Base-by-base conservation (phyloP, 2,329 filamentous ascomycete species). In the Pseudocercospora macadamiae region DNA sequence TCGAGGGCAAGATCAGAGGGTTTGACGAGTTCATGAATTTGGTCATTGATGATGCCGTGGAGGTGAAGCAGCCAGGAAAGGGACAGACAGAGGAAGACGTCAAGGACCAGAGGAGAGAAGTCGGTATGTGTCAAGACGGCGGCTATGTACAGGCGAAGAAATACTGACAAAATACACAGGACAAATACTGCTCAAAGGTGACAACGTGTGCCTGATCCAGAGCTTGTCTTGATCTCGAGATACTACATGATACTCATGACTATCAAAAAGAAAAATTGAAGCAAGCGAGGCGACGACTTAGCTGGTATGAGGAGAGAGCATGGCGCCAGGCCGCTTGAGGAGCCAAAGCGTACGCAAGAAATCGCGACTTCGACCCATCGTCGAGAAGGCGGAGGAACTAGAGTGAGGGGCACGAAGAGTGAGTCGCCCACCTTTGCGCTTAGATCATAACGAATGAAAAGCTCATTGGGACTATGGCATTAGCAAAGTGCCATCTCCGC, bases 21-120 rank as follows among this genome's bases (percentile, higher is more conserved):
- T 99, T 99, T 68, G 95, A 99, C 75, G 95, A 99, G 77, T 99
- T 97, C 80, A 97, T 99, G 93, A 99, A 99, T 79, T 82, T 99
- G 51, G 95, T 97, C 36, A 85, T 96, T 66, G 95, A 99, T 72
- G 92, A 99, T 69, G 95, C 95, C 26, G 86, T 97, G 57, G 93
- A 97, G 78, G 92, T 99, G 44, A 90, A 88, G 75, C 64, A 66
- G 60, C 57, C 62, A 14, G 64, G 32, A 12, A 66, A 66, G 56
- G 64, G 64, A 25, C 42, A 62, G 53, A 66, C 56, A 10, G 59
- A 60, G 55, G 64, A 60, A 25, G 62, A 63, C 47, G 60, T 59
- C 14, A 65, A 65, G 60, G 60, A 58, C 32, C 55, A 56, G 55
- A 63, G 62, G 48, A 59, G 52, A 48, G 60, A 62, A 54, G 48